Evolutionary conservation across 2,329 filamentous ascomycete species (phyloP), one percentile per base, ranked within the genome.

Genomic region (Scedosporium minutisporum): DNA sequence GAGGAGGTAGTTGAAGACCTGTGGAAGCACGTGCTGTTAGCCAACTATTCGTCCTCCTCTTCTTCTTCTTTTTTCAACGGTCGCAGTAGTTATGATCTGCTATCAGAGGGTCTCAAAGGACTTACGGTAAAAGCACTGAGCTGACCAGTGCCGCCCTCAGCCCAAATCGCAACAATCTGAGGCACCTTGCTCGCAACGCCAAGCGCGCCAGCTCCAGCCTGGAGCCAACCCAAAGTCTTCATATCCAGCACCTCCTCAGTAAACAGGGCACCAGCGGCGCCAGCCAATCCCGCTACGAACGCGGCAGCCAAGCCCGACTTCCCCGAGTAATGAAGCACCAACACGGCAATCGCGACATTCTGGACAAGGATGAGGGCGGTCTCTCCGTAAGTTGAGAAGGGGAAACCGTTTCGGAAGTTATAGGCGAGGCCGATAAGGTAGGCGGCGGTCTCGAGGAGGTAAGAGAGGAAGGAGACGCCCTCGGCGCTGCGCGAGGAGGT

Each of bases 1-100:
- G 69, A 87, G 82, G 70, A 99, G 90, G 77, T 96, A 99, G 81
- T 97, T 97, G 84, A 99, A 96, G 68, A 99, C 92, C 93, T 97
- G 70, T 6, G 16, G 3, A 25, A 27, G 18, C 14, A 18, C 6
- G 6, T 10, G 3, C 18, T 5, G 21, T 18, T 38, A 25, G 14
- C 4, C n/a, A 55, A 33, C 16, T n/a, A 48, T 48, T 21, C 3
- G 14, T 29, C 18, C 9, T 7, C 33, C 12, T 38, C 4, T 38
- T 38, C 10, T 38, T 10, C 6, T 38, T 38, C 33, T 38, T 14
- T 38, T 38, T 38, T 38, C 10, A 38, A 38, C 33, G 9, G 9
- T 4, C 33, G 10, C 33, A 38, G 6, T 38, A 38, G 10, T 38
- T 38, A n/a, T 60, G 57, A 61, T 62, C 61, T 53, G 55, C 6